phyloP scores from a whole-genome alignment of 2,329 filamentous ascomycete genomes.

The Exophiala spinifera region DNA sequence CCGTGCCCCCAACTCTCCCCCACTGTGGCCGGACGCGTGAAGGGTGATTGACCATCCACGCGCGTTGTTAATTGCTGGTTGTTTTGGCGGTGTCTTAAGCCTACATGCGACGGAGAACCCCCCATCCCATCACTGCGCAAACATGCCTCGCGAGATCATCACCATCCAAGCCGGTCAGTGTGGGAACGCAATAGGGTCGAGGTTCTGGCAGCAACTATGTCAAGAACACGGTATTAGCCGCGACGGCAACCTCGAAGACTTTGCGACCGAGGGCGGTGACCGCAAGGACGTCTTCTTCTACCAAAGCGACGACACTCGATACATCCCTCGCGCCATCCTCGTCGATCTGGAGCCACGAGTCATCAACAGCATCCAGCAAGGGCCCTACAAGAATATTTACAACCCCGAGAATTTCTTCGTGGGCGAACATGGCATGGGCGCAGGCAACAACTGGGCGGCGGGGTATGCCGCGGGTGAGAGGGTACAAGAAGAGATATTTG shows the following conservation, averaged over 20 bases:
- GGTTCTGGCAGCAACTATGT: conserved; percentile 99
- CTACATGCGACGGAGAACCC: no score
- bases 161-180: conserved; percentile 87
- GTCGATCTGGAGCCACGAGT: conserved; percentile 92
- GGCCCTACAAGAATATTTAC: conserved; percentile 97
- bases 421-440: conserved; percentile 87
- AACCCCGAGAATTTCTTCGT: conserved; percentile 99
- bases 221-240: conserved; percentile 97
- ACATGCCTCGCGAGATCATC: conserved; percentile 75
- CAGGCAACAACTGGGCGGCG: conserved; percentile 97
- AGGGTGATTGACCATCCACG: no score
- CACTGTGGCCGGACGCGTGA: no score
- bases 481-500: conserved; percentile 95
- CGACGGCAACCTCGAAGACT: conserved; percentile 95
- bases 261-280: conserved; percentile 95
- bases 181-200: conserved; percentile 59
- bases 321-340: conserved; percentile 92
- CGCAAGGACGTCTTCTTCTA: conserved; percentile 99
- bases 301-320: conserved; percentile 96
- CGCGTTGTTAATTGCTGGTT: not conserved
- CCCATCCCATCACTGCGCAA: conserved; percentile 2
- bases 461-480: conserved; percentile 89
- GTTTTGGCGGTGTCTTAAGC: not conserved
- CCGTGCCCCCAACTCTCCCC: no score
- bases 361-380: conserved; percentile 86